phyloP scores from a whole-genome alignment of 805 yeast species.

The Barnettozyma siamensis region DNA sequence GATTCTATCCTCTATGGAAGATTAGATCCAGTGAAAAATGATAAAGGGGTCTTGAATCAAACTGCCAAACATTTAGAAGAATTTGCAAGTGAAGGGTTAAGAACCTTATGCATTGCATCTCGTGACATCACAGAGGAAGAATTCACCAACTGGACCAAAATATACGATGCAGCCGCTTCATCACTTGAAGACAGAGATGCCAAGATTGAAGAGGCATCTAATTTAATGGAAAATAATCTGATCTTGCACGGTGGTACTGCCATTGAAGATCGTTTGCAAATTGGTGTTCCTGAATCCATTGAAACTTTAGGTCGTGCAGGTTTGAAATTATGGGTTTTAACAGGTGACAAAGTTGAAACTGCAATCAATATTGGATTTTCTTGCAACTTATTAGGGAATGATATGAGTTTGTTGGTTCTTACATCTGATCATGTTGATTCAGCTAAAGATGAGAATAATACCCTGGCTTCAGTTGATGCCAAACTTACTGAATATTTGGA shows the following conservation, averaged over 20 bases:
- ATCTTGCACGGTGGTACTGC: slow-evolving; percentile 76
- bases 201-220: slow-evolving; percentile 69
- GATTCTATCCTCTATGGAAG: slow-evolving; percentile 71
- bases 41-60: slow-evolving; percentile 41
- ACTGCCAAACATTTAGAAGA: slow-evolving; percentile 72
- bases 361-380: slow-evolving; percentile 84
- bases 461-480: slow-evolving; percentile 18
- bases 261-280: slow-evolving; percentile 80
- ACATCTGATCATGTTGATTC: slow-evolving; percentile 38
- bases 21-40: slow-evolving; percentile 41
- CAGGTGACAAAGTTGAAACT: slow-evolving; percentile 81
- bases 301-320: slow-evolving; percentile 68
- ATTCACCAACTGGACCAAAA: slow-evolving; percentile 56
- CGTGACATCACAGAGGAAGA: slow-evolving; percentile 55
- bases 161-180: slow-evolving; percentile 59
- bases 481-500: slow-evolving; percentile 40
- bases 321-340: slow-evolving; percentile 75
- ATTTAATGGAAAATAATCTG: slow-evolving; percentile 60
- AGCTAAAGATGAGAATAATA: slow-evolving; percentile 30
- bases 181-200: slow-evolving; percentile 61
- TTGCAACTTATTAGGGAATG: slow-evolving; percentile 64
- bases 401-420: slow-evolving; percentile 65
- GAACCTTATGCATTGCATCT: slow-evolving; percentile 76
- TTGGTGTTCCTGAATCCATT: slow-evolving; percentile 81
- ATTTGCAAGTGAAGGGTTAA: slow-evolving; percentile 74